phyloP scores from a whole-genome alignment of 2,329 filamentous ascomycete genomes.

The Huntiella abstrusa region DNA sequence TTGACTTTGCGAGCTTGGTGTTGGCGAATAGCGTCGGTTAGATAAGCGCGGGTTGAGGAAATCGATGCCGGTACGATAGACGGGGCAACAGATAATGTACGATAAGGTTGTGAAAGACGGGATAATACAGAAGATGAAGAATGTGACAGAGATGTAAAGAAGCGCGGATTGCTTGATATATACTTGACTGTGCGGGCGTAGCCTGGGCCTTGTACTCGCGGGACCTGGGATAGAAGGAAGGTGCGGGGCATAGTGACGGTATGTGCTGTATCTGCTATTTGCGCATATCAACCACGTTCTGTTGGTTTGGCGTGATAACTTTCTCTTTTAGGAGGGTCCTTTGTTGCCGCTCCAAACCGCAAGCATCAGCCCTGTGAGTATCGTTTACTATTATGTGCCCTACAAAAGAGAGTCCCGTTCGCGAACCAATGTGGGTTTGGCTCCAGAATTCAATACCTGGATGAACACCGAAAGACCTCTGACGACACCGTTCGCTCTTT shows the following conservation, averaged over 20 bases:
- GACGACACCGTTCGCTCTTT: no score
- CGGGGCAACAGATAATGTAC: slow-evolving; percentile 1
- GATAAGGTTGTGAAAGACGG: slow-evolving; percentile 6
- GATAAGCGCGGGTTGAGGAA: slow-evolving; percentile 23
- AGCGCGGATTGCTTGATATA: slow-evolving; percentile 7
- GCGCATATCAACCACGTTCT: no score
- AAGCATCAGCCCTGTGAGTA: no score
- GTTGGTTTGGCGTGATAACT: no score
- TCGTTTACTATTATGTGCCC: no score
- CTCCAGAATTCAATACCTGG: no score
- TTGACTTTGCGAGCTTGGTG: slow-evolving; percentile 41
- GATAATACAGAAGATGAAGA: slow-evolving; percentile 2
- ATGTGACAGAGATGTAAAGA: slow-evolving; percentile 10
- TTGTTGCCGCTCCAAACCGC: no score
- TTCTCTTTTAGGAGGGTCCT: no score
- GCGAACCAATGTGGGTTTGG: no score
- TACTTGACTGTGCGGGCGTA: slow-evolving; percentile 4
- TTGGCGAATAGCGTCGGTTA: slow-evolving; percentile 31
- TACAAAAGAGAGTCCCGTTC: no score
- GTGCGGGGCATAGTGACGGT: slow-evolving; percentile 26
- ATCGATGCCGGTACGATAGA: slow-evolving; percentile 5
- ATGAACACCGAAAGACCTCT: no score
- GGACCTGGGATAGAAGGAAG: slow-evolving; percentile 16
- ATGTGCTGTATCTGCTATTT: slow-evolving; percentile 8
- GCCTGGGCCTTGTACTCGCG: slow-evolving; percentile 4